Evolutionary conservation across 2,329 filamentous ascomycete genomes (phyloP).

Genomic region (Blastomyces gilchristii): DNA sequence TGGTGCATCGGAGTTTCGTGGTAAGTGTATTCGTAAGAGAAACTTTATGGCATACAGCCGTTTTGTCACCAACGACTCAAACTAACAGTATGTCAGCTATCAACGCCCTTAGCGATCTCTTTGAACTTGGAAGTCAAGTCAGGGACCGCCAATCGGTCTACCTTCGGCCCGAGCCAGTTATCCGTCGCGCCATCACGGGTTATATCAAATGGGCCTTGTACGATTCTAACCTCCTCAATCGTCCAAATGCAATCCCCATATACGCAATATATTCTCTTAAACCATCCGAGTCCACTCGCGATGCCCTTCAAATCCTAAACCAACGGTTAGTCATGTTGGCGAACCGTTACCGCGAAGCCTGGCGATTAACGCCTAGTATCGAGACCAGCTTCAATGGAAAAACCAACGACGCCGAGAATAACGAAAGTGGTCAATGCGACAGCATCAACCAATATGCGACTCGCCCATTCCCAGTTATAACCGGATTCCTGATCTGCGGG

Average conservation of each 20-base stretch:
- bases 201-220: constrained; percentile 46
- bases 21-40: constrained; percentile 20
- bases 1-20: constrained; percentile 37
- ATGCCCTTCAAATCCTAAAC: constrained; percentile 36
- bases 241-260: constrained; percentile 32
- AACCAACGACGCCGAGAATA: not conserved
- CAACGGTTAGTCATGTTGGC: constrained; percentile 37
- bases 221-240: constrained; percentile 37
- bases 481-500: constrained; percentile 45
- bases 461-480: constrained; percentile 39
- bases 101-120: constrained; percentile 41
- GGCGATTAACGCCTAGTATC: constrained; percentile 10
- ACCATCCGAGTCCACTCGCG: constrained; percentile 29
- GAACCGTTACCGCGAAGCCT: constrained; percentile 31
- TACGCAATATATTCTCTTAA: constrained; percentile 38
- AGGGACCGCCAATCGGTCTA: constrained; percentile 40
- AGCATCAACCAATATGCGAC: constrained; percentile 12
- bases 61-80: not conserved
- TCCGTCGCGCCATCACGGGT: constrained; percentile 34
- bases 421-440: constrained; percentile 7
- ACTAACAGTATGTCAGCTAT: constrained; percentile 30
- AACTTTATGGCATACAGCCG: not conserved
- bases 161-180: constrained; percentile 27
- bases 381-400: constrained; percentile 9
- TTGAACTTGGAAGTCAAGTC: constrained; percentile 42